These are phyloP conservation scores for Colletotrichum spaethianum DNA, from an alignment of 2,329 filamentous ascomycete species.

Conservation along the genomic window DNA sequence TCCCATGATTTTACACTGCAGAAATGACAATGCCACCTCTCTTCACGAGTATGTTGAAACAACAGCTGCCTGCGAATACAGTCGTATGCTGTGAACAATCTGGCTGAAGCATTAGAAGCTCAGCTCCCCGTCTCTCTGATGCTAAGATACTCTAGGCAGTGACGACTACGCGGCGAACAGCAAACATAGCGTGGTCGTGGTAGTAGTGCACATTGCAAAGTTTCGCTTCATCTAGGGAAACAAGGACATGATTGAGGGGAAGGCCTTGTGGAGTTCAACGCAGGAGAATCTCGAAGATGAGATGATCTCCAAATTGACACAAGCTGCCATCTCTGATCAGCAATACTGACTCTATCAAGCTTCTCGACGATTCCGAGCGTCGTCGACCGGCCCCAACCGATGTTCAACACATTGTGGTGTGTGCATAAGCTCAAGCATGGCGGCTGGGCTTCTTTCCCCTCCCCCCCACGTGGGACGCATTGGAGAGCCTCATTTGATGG, in stretches of 20 bases:
- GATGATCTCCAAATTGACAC: background rate
- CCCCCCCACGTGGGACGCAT: conserved; percentile 37
- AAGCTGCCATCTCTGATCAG: background rate
- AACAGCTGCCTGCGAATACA: background rate
- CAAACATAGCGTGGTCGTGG: background rate
- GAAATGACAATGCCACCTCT: background rate
- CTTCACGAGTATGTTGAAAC: background rate
- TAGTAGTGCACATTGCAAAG: background rate
- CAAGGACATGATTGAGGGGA: background rate
- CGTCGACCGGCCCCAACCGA: background rate
- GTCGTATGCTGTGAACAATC: background rate
- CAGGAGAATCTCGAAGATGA: background rate
- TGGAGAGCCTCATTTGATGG: conserved; percentile 37
- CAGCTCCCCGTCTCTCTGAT: no score
- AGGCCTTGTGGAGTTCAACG: no score
- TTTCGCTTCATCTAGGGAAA: background rate
- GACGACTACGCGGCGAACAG: background rate
- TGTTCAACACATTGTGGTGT: conserved; percentile 1
- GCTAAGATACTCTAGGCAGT: background rate
- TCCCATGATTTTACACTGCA: background rate
- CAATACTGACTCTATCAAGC: background rate
- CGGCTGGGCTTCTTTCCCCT: conserved; percentile 3
- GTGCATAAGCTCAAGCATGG: conserved; percentile 28
- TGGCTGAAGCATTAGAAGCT: background rate
- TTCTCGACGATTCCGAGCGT: background rate